Percentiles rank a stretch among this genome's conserved stretches.
Evolutionary conservation across 2,329 filamentous ascomycete genomes (phyloP).

Genomic region (Aspergillus amoenus): DNA sequence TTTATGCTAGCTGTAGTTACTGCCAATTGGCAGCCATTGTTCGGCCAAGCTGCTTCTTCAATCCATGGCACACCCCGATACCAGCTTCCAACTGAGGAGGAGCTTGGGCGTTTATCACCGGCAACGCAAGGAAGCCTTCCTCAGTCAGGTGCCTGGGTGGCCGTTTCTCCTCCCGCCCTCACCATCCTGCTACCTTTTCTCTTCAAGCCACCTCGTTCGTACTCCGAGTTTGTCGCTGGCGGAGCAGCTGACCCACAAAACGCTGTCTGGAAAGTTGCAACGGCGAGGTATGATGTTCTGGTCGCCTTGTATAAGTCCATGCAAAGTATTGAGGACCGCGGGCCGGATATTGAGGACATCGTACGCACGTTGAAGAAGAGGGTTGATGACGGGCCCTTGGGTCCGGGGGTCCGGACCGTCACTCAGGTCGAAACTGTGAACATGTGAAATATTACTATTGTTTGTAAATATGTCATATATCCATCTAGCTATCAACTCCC

Average conservation of each 20-base stretch:
- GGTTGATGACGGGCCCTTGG: slow-evolving; percentile 43
- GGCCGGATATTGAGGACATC: slow-evolving; percentile 41
- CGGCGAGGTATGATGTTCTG: slow-evolving; percentile 58
- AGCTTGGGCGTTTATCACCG: slow-evolving; percentile 37
- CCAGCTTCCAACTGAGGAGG: slow-evolving; percentile 42
- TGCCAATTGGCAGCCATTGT: slow-evolving; percentile 52
- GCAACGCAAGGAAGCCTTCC: slow-evolving; percentile 38
- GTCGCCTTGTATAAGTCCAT: slow-evolving; percentile 49
- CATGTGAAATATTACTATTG: slow-evolving; percentile 22
- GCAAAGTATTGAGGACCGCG: slow-evolving; percentile 32
- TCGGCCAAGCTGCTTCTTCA: slow-evolving; percentile 27
- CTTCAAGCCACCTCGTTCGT: slow-evolving; percentile 56
- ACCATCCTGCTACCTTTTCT: slow-evolving; percentile 56
- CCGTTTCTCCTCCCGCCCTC: slow-evolving; percentile 53
- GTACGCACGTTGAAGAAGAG: slow-evolving; percentile 40
- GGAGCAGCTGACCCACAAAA: slow-evolving; percentile 58
- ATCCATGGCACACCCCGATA: slow-evolving; percentile 27
- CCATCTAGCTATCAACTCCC: too few relatives aligned
- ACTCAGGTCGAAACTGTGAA: slow-evolving; percentile 39
- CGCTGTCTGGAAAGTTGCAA: slow-evolving; percentile 57
- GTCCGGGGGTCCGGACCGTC: slow-evolving; percentile 32
- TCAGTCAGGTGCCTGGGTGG: slow-evolving; percentile 49
- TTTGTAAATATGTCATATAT: background rate
- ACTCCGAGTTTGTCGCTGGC: slow-evolving; percentile 57
- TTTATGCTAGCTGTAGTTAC: slow-evolving; percentile 55